Evolutionary conservation across 2,329 filamentous ascomycete genomes (phyloP).

Genomic region (Trichoderma polysporum): DNA sequence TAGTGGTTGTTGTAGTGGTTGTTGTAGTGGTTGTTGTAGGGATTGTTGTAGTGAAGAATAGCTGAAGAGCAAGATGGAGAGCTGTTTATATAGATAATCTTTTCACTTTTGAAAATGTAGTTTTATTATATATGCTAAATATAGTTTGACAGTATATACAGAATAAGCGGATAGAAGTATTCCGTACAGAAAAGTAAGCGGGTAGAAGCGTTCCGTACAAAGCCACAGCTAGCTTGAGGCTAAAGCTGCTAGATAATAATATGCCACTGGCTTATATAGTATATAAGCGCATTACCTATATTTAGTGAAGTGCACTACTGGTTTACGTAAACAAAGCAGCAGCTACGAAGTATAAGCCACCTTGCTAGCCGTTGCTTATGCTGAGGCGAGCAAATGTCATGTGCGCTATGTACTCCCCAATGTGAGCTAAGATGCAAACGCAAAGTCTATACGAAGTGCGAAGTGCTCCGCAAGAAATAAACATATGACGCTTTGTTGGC

Average conservation of each 20-base stretch:
- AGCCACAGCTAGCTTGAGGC: slow-evolving; percentile 27
- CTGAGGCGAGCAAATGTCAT: not conserved
- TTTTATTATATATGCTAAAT: not conserved
- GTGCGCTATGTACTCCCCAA: not conserved
- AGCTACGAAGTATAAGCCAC: not conserved
- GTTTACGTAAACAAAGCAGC: not conserved
- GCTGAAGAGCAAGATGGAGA: not conserved
- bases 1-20: not conserved
- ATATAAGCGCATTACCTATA: not conserved
- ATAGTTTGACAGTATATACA: not conserved
- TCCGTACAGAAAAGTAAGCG: not conserved
- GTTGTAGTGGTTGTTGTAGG: not conserved
- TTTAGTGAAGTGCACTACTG: not conserved
- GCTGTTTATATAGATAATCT: slow-evolving; percentile 15
- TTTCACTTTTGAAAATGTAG: not conserved
- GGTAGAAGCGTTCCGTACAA: not conserved
- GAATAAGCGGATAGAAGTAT: not conserved
- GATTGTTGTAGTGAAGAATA: not conserved
- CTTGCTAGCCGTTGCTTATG: not conserved
- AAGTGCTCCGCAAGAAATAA: not conserved
- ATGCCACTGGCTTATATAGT: not conserved
- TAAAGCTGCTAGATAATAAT: slow-evolving; percentile 22
- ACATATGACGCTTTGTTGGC: no score
- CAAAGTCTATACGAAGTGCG: not conserved
- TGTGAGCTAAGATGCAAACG: not conserved